Percentiles rank a stretch among this genome's conserved stretches.
These are phyloP conservation scores for Ustilago cynodontis DNA, from an alignment of 1,284 basidiomycete genomes.

Conservation along the genomic window DNA sequence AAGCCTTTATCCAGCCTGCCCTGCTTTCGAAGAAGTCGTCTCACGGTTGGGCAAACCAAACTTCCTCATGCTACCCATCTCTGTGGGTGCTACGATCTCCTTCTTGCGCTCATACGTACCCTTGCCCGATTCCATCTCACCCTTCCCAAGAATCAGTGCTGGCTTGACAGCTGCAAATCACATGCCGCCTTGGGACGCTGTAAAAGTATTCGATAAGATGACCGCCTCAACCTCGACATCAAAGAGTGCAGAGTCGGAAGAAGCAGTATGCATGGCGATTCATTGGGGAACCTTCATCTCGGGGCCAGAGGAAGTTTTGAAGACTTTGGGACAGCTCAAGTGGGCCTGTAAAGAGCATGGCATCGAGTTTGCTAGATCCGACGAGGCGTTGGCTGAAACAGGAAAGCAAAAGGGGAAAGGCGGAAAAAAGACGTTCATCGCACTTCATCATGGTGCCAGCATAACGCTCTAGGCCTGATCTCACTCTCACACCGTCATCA, in stretches of 20 bases:
- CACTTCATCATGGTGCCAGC: constrained; percentile 46
- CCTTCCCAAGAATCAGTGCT: constrained; percentile 55
- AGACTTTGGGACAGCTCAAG: constrained; percentile 41
- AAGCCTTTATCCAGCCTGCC: constrained; percentile 54
- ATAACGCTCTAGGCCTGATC: constrained; percentile 21
- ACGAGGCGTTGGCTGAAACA: constrained; percentile 6
- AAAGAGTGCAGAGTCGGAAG: background rate
- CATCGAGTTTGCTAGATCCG: constrained; percentile 18
- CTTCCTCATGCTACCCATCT: constrained; percentile 62
- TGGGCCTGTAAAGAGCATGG: constrained; percentile 37
- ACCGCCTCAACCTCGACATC: background rate
- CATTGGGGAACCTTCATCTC: constrained; percentile 55
- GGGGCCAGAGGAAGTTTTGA: constrained; percentile 44
- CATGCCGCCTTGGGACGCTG: constrained; percentile 64
- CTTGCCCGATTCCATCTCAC: constrained; percentile 51
- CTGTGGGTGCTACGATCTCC: constrained; percentile 66
- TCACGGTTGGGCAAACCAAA: constrained; percentile 52
- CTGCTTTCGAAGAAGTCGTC: constrained; percentile 61
- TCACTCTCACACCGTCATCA: background rate
- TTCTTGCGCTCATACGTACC: constrained; percentile 63
- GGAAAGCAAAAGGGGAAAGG: background rate
- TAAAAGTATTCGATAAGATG: constrained; percentile 54
- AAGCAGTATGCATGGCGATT: constrained; percentile 37
- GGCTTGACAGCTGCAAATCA: constrained; percentile 65
- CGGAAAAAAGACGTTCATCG: constrained; percentile 31